A percentile compares a stretch with the other conserved stretches of the same genome.
Conservation (phyloP, 345 rosid genomes). For the Raphanus sativus region DNA sequence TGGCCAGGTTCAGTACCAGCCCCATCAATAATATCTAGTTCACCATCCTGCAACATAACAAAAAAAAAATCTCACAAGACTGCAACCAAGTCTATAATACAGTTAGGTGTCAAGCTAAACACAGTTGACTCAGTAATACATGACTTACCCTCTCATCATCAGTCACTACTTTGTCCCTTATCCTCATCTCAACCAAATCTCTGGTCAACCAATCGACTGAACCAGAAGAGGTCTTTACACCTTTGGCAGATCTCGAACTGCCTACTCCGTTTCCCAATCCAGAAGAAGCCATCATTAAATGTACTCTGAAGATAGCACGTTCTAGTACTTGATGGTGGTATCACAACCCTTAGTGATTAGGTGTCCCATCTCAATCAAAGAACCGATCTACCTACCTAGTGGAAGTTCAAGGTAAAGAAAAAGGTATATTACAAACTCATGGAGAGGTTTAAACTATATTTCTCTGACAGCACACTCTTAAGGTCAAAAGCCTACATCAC, state of each 20-base stretch:
- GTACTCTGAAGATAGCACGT: constrained; percentile 26
- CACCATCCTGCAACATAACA: constrained; percentile 73
- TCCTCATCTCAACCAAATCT: constrained; percentile 92
- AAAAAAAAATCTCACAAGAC: constrained; percentile 7
- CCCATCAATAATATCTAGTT: constrained; percentile 85
- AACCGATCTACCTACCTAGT: constrained; percentile 56
- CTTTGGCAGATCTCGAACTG: constrained; percentile 88
- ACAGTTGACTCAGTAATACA: constrained; percentile 14
- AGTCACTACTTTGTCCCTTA: constrained; percentile 75
- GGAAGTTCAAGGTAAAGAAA: constrained; percentile 29
- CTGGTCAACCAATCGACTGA: constrained; percentile 95
- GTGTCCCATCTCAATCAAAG: constrained; percentile 46
- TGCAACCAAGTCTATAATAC: not conserved
- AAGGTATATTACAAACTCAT: no score
- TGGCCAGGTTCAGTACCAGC: constrained; percentile 92
- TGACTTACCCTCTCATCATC: constrained; percentile 81
- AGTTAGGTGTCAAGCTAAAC: not conserved
- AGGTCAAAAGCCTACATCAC: not conserved
- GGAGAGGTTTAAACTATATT: no score
- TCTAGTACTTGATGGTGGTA: constrained; percentile 45
- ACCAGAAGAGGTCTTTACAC: constrained; percentile 79
- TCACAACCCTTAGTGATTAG: constrained; percentile 34
- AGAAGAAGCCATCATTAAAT: constrained; percentile 70
- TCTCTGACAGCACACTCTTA: not conserved
- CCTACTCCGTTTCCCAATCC: constrained; percentile 91